Conservation (phyloP, 2,329 filamentous ascomycete species). For the Nemania abortiva region DNA sequence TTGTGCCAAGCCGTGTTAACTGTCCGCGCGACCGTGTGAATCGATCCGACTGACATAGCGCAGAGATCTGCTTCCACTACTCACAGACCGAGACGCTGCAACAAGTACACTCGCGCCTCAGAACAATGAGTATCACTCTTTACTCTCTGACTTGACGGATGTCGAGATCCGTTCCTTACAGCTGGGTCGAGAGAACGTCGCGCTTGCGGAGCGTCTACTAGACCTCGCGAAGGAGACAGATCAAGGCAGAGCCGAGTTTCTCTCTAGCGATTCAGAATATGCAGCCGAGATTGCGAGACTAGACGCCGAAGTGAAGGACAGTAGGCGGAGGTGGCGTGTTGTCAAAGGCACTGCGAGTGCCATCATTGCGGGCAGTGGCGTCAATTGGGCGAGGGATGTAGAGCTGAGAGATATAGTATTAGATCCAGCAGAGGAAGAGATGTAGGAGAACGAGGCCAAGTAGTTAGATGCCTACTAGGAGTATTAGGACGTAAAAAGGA, state of each 20-base stretch:
- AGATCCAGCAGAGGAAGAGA: slow-evolving; percentile 67
- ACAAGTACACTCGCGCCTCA: slow-evolving; percentile 73
- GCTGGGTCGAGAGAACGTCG: slow-evolving; percentile 70
- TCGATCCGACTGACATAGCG: slow-evolving; percentile 28
- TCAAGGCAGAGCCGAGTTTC: slow-evolving; percentile 62
- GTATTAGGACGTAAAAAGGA: neutral
- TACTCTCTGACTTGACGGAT: slow-evolving; percentile 65
- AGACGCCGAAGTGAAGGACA: slow-evolving; percentile 70
- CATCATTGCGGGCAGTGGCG: slow-evolving; percentile 82
- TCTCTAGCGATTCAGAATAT: slow-evolving; percentile 65
- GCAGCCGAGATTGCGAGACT: slow-evolving; percentile 68
- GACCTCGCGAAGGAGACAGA: slow-evolving; percentile 70
- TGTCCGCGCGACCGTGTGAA: neutral
- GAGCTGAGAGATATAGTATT: slow-evolving; percentile 77
- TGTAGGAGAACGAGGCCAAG: slow-evolving; percentile 7
- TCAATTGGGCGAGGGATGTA: slow-evolving; percentile 82
- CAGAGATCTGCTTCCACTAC: slow-evolving; percentile 75
- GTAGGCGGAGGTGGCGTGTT: slow-evolving; percentile 76
- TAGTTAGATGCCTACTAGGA: neutral
- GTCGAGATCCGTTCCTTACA: slow-evolving; percentile 70
- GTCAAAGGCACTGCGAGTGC: slow-evolving; percentile 85
- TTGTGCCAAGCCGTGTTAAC: neutral
- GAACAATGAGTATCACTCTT: slow-evolving; percentile 63
- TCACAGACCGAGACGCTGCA: slow-evolving; percentile 75
- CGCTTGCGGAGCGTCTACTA: slow-evolving; percentile 72